Base-by-base conservation (phyloP, 2,329 filamentous ascomycete species). In the Cladophialophora immunda region DNA sequence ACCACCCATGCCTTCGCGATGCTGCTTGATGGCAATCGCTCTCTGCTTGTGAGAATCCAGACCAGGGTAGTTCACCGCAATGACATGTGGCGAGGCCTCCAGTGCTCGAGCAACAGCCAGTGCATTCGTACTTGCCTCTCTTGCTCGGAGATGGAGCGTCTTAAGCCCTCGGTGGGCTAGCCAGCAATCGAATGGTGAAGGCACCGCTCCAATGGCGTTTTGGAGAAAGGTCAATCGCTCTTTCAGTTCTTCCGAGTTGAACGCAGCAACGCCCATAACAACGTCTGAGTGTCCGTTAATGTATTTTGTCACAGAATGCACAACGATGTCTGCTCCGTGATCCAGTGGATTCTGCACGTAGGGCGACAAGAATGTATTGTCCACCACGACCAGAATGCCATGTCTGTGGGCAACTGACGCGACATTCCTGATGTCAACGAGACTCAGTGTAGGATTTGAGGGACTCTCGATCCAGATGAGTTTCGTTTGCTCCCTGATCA, bases 261-360 rank as follows among this genome's bases (percentile, higher is more conserved):
- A 96, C 58, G 95, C 95, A 55, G 93, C 94, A 32, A 95, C 91
- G 72, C 95, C 95, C 95, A 99, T 99, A 75, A 98, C 90, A 8
- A 99, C 95, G 79, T 99, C 95, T 1, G 86, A 89, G 83, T 99
- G 95, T 58, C 95, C 95, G 79, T 98, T 98, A 83, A 99, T 98
- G 83, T 98, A 99, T 83, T 99, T 99, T 53, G 95, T 99, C 64
- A 99, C 95, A 63, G 90, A 94, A 85, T 98, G 94, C 52, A 98
- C 91, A 72, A 98, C 94, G 71, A 98, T 94, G 80, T 99, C 95
- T 73, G 95, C 95, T 73, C 95, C 95, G 78, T 94, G 92, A 77
- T 96, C 90, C 64, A 99, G 88, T 3, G 95, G 95, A 81, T 97
- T 98, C 82, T 99, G 95, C 56, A 99, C 87, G 79, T 98, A 99